phyloP scores from a whole-genome alignment of 331 rosid genomes.

The Spiraea crenata region DNA sequence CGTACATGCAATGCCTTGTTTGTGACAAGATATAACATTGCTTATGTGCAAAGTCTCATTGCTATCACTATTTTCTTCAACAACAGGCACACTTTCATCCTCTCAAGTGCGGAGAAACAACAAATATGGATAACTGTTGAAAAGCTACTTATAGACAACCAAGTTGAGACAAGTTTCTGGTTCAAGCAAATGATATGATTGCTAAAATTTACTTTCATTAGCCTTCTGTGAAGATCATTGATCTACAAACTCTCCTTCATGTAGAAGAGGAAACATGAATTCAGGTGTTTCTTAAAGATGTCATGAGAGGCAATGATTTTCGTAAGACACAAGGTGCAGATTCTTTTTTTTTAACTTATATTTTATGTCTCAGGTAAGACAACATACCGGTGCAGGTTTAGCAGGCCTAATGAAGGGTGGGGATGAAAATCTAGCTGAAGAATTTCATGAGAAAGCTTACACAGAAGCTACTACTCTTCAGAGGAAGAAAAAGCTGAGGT shows the following conservation, averaged over 20 bases:
- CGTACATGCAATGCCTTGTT: not conserved
- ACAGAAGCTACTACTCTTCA: slow-evolving; percentile 57
- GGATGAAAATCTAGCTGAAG: slow-evolving; percentile 82
- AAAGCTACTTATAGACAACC: slow-evolving; percentile 89
- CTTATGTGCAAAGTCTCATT: not conserved
- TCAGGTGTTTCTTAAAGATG: not conserved
- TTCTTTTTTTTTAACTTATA: not conserved
- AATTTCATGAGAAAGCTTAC: slow-evolving; percentile 83
- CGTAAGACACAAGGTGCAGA: not conserved
- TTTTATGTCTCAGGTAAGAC: slow-evolving; percentile 67
- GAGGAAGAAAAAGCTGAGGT: slow-evolving; percentile 76
- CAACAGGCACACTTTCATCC: slow-evolving; percentile 90
- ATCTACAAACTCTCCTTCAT: not conserved
- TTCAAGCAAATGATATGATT: not conserved
- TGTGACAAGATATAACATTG: not conserved
- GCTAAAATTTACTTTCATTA: not conserved
- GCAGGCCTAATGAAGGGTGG: slow-evolving; percentile 99
- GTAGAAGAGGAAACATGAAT: not conserved
- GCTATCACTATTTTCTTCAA: not conserved
- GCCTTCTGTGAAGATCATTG: not conserved
- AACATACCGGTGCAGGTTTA: slow-evolving; percentile 94
- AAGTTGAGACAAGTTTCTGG: slow-evolving; percentile 82
- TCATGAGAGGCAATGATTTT: not conserved
- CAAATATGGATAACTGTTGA: slow-evolving; percentile 88
- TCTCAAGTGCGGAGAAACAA: slow-evolving; percentile 64